These are phyloP conservation scores for Angophora floribunda DNA, from an alignment of 345 rosid genomes.

Conservation along the genomic window DNA sequence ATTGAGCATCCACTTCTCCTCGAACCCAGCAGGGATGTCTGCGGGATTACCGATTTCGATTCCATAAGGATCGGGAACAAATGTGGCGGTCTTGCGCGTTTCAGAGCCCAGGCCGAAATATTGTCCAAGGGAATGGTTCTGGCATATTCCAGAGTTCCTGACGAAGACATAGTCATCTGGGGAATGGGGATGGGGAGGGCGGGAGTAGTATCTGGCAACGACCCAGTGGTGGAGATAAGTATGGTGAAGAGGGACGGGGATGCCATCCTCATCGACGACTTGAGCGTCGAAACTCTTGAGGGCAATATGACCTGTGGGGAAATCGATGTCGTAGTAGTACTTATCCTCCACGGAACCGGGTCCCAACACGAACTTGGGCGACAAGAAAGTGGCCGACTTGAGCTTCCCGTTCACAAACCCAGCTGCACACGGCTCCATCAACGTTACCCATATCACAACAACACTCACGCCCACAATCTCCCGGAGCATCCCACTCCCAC, in stretches of 20 bases:
- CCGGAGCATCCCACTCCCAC: not conserved
- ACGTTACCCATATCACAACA: not conserved
- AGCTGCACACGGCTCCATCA: not conserved
- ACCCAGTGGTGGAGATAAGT: constrained; percentile 95
- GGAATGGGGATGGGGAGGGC: not conserved
- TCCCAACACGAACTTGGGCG: constrained; percentile 58
- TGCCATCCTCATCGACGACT: constrained; percentile 65
- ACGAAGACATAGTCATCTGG: constrained; percentile 10
- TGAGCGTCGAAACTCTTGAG: constrained; percentile 59
- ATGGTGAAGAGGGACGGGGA: constrained; percentile 62
- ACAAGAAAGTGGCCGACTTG: constrained; percentile 32
- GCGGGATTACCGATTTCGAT: constrained; percentile 62
- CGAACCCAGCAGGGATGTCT: constrained; percentile 55
- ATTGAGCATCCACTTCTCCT: constrained; percentile 69
- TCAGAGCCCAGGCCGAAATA: constrained; percentile 82
- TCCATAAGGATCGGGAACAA: constrained; percentile 79
- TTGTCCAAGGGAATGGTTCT: constrained; percentile 22
- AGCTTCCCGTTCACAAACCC: not conserved
- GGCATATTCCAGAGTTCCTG: constrained; percentile 65
- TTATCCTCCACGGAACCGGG: constrained; percentile 73
- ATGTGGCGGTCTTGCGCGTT: constrained; percentile 53
- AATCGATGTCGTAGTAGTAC: constrained; percentile 41
- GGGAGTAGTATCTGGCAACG: constrained; percentile 29
- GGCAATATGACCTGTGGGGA: constrained; percentile 81
- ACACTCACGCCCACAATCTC: not conserved